Evolutionary conservation across 495 filamentous ascomycete genomes (phyloP).

Genomic region (Podospora pseudocomata): DNA sequence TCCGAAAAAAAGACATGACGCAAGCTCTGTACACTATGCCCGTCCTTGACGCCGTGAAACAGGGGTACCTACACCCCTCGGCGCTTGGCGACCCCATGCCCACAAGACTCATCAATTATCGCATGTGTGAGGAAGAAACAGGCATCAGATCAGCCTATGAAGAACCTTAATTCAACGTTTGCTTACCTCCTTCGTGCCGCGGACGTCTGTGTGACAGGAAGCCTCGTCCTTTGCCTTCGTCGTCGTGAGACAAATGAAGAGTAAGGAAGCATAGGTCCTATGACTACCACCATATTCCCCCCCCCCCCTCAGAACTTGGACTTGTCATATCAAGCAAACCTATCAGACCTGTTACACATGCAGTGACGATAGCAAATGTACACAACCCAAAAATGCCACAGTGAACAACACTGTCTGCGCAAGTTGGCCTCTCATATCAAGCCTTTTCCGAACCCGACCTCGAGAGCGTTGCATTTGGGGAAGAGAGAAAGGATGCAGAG

Average conservation of each 20-base stretch:
- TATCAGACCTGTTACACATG: neutral
- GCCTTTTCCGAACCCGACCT: neutral
- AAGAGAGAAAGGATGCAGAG: neutral
- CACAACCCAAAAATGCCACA: neutral
- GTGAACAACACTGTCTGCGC: neutral
- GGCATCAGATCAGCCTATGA: neutral
- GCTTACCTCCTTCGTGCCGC: neutral
- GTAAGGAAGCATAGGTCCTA: neutral
- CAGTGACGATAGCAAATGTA: neutral
- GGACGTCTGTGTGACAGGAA: neutral
- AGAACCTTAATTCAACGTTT: constrained; percentile 8
- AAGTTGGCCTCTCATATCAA: neutral
- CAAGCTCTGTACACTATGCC: neutral
- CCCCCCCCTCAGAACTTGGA: neutral
- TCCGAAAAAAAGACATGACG: neutral
- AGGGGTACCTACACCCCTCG: neutral
- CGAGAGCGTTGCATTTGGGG: neutral
- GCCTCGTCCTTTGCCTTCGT: neutral
- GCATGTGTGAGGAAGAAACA: neutral
- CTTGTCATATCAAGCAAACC: neutral
- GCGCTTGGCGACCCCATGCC: neutral
- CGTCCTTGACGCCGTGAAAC: neutral
- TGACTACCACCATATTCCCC: neutral
- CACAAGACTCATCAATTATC: neutral
- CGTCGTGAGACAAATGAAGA: neutral